Evolutionary conservation across 495 filamentous ascomycete species (phyloP).

Genomic region (Talaromyces ruber): DNA sequence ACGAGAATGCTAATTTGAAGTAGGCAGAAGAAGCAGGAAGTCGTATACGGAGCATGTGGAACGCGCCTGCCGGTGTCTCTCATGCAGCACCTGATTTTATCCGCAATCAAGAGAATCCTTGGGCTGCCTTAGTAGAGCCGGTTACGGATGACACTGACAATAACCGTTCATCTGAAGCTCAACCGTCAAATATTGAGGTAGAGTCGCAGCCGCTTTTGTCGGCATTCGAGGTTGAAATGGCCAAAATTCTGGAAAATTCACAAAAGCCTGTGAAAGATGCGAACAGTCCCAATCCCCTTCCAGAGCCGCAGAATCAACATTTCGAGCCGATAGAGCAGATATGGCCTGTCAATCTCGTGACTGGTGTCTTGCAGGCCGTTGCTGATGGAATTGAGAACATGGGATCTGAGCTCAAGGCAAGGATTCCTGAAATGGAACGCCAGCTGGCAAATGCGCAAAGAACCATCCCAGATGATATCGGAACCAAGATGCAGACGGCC

Average conservation of each 20-base stretch:
- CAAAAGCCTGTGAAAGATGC: conserved; percentile 7
- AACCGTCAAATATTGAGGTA: neutral
- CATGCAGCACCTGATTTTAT: neutral
- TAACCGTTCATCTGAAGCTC: neutral
- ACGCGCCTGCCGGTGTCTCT: neutral
- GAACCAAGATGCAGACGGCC: conserved; percentile 27
- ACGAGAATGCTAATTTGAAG: neutral
- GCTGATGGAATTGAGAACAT: conserved; percentile 26
- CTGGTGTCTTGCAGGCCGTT: conserved; percentile 24
- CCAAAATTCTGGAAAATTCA: conserved; percentile 27
- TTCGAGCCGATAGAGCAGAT: conserved; percentile 10
- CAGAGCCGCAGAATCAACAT: conserved; percentile 9
- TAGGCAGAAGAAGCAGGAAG: conserved; percentile 1
- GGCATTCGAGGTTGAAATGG: conserved; percentile 45
- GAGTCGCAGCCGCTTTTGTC: conserved; percentile 32
- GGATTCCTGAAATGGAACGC: conserved; percentile 30
- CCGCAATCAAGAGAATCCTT: neutral
- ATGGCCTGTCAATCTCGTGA: conserved; percentile 21
- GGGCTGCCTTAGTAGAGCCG: neutral
- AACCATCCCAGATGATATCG: conserved; percentile 32
- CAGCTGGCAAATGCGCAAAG: conserved; percentile 31
- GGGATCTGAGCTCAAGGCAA: conserved; percentile 26
- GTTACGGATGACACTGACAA: neutral
- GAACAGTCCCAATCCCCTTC: conserved; percentile 8
- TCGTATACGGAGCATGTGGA: neutral